Base-by-base conservation (phyloP, 148 eudicot genomes). In the Amaranthus palmeri region DNA sequence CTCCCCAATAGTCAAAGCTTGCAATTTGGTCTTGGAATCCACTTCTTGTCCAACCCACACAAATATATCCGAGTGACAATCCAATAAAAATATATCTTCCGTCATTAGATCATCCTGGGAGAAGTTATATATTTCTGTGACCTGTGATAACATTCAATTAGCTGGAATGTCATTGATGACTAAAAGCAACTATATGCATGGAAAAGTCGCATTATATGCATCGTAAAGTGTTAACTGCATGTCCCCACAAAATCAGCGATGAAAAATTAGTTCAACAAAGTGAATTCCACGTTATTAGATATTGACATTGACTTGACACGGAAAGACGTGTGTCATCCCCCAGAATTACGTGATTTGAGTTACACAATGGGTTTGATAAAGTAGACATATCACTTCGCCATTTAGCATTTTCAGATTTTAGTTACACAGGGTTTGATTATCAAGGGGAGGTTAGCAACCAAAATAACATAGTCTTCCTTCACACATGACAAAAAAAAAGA, bases 41-140 rank as follows among this genome's bases (percentile, higher is more conserved):
- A 92, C 93, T 76, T 86, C 83, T 73, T 87, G 90, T 69, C 99
- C 99, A 58, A 96, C 93, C 99, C 99, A 96, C 48, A 96, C 89
- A 79, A 83, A 96, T 46, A 96, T 77, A 72, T 87, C 93, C n/a
- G 90, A 80, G 76, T 83, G 93, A 78, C 90, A 84, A 77, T 96
- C 92, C 75, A 96, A 88, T 76, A 96, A 82, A 70, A 84, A 91
- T 62, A 96, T 73, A 79, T 96, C 99, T 80, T 96, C 99, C 55
- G 99, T 96, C 90, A 89, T 88, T 73, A 96, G 83, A 86, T 95
- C 97, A 44, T 96, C 97, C 82, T 96, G 99, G 70, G 80, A 79
- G 85, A 90, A 96, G 77, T 88, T 96, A 81, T 83, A 77, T 71
- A 95, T 83, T 80, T 96, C 99, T 5, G 77, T 76, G 78, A 90